A percentile compares a stretch with the other conserved stretches of the same genome.
Evolutionary conservation across 225 moss, liverwort and hornwort genomes (phyloP).

Genomic region (Polytrichum commune): DNA sequence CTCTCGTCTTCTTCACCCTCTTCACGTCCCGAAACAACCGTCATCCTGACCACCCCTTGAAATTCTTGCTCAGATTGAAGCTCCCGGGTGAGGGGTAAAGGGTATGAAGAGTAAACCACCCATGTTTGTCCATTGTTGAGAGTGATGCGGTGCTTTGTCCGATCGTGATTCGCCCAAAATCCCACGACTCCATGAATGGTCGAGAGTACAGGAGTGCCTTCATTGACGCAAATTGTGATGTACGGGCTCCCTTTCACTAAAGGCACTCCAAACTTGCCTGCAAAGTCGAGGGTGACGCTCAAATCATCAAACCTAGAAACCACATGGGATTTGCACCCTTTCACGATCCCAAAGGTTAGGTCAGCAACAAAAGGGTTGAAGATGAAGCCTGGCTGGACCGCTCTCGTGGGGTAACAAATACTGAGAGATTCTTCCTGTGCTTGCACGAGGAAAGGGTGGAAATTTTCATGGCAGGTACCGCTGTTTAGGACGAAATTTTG

Average conservation of each 20-base stretch:
- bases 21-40: slow-evolving; percentile 38
- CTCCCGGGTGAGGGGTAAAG: slow-evolving; percentile 45
- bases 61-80: slow-evolving; percentile 30
- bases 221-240: slow-evolving; percentile 56
- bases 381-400: slow-evolving; percentile 50
- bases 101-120: slow-evolving; percentile 69
- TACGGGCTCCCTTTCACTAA: slow-evolving; percentile 82
- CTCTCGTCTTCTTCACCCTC: slow-evolving; percentile 48
- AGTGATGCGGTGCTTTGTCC: slow-evolving; percentile 62
- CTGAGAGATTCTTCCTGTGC: slow-evolving; percentile 38
- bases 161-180: slow-evolving; percentile 63
- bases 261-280: slow-evolving; percentile 54
- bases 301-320: slow-evolving; percentile 73
- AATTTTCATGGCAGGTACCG: slow-evolving; percentile 74
- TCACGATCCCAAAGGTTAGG: slow-evolving; percentile 50
- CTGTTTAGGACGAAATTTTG: slow-evolving; percentile 82
- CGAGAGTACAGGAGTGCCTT: slow-evolving; percentile 61
- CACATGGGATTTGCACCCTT: slow-evolving; percentile 28
- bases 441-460: slow-evolving; percentile 84
- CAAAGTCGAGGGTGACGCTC: slow-evolving; percentile 78
- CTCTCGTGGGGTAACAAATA: slow-evolving; percentile 63
- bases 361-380: slow-evolving; percentile 59
- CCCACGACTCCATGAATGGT: slow-evolving; percentile 68
- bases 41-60: slow-evolving; percentile 68
- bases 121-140: slow-evolving; percentile 88